Evolutionary conservation across 768 basidiomycete species (phyloP), one percentile per base, ranked within the genome.

Genomic region (Saitozyma podzolica): DNA sequence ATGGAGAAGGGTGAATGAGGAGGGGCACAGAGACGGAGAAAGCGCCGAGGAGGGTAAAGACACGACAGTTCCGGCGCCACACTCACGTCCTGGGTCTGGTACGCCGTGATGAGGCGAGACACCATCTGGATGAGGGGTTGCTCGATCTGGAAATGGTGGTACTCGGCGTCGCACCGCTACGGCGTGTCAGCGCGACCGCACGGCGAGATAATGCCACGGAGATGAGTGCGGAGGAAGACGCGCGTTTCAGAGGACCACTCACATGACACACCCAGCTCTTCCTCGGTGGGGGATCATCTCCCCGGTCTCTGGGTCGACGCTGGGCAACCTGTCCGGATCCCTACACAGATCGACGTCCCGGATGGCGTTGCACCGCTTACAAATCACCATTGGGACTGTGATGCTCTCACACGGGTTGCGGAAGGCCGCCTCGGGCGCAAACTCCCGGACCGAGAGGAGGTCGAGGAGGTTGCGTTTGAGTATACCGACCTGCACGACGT

Each of bases 281-380:
- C n/a, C 42, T 84, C 80, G 62, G 80, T 66, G 70, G 83, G 80
- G 82, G 82, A 9, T 43, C 40, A 76, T 58, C 56, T 70, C 75
- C 37, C 67, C 61, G 8, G 47, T 67, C 20, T 64, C 69, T 7
- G 61, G 67, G 55, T 79, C 80, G 11, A 79, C 68, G 53, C 67
- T 64, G 6, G 90, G 87, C 49, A 91, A 82, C 47, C 96, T 83
- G 62, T 92, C 89, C 10, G 87, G 84, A 80, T 98, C 95, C 14
- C 95, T 86, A 76, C 95, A 97, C 73, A 99, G 90, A 78, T 99
- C 96, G 72, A 99, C 90, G 77, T 95, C 92, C 3, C 89, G 86
- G 63, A 93, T 83, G 13, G 83, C 80, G 77, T 92, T 93, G 80
- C 91, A 98, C 71, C 88, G 85, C 48, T 85, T 86, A 76, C 95